These are phyloP conservation scores for Kalmanozyma brasiliensis DNA, from an alignment of 1,284 basidiomycete species.

Conservation along the genomic window DNA sequence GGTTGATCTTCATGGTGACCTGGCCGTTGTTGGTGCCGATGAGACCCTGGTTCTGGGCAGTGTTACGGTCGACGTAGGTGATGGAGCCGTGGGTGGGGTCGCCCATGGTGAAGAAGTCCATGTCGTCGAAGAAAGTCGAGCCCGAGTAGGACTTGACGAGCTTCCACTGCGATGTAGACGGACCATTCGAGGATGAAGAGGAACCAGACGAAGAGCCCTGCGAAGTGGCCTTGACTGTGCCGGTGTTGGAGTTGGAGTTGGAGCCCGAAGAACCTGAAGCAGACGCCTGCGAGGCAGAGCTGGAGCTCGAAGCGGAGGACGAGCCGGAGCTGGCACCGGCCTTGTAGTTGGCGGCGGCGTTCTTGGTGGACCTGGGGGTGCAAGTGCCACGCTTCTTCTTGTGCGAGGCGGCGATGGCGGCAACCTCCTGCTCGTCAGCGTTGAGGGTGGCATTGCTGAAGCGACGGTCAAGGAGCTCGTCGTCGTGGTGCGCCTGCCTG, in stretches of 20 bases:
- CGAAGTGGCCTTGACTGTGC: constrained; percentile 10
- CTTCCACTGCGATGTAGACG: constrained; percentile 34
- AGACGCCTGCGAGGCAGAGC: too few species aligned
- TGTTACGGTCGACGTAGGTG: constrained; percentile 36
- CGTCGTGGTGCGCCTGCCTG: constrained; percentile 21
- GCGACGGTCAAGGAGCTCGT: constrained; percentile 20
- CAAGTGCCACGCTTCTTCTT: constrained; percentile 49
- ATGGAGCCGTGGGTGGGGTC: constrained; percentile 55
- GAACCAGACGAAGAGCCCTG: constrained; percentile 22
- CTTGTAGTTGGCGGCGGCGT: constrained; percentile 21
- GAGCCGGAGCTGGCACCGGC: constrained; percentile 10
- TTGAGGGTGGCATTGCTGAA: constrained; percentile 34
- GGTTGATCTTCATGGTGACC: constrained; percentile 44
- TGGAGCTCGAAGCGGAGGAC: constrained; percentile 9
- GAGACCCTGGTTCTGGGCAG: constrained; percentile 35
- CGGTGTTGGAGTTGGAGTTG: constrained; percentile 19
- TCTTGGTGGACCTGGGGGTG: constrained; percentile 28
- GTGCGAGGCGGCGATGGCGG: constrained; percentile 23
- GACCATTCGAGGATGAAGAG: constrained; percentile 11
- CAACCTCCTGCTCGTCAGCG: constrained; percentile 35
- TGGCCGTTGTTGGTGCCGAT: constrained; percentile 40
- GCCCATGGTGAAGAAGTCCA: constrained; percentile 49
- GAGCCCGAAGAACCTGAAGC: constrained; percentile 8
- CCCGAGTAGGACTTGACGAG: constrained; percentile 51
- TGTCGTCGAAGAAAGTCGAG: constrained; percentile 51